phyloP scores from a whole-genome alignment of 306 rosid genomes.

The Lithocarpus polystachyus region DNA sequence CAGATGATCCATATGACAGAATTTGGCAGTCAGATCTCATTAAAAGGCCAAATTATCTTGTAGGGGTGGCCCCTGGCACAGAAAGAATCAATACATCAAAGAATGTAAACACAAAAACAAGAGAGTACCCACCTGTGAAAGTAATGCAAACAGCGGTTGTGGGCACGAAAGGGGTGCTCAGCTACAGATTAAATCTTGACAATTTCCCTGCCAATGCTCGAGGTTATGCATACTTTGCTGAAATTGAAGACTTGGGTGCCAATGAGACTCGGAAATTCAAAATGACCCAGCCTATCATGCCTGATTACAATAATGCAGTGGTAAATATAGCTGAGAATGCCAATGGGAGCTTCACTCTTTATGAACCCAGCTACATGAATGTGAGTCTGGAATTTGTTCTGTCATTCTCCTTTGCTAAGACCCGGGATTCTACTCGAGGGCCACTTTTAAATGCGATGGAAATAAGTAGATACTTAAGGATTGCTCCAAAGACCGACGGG shows the following conservation, averaged over 20 bases:
- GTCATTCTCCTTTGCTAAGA: constrained; percentile 69
- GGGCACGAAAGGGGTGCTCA: constrained; percentile 63
- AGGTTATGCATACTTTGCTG: constrained; percentile 86
- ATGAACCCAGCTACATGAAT: constrained; percentile 97
- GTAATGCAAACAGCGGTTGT: constrained; percentile 91
- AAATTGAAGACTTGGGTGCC: constrained; percentile 64
- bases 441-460: constrained; percentile 90
- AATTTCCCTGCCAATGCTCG: constrained; percentile 83
- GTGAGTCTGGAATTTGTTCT: constrained; percentile 80
- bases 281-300: constrained; percentile 58
- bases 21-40: constrained; percentile 92
- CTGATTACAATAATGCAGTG: constrained; percentile 74
- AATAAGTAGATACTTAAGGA: constrained; percentile 67
- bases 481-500: constrained; percentile 55
- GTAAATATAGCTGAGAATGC: constrained; percentile 98
- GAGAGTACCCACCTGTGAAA: constrained; percentile 79
- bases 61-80: constrained; percentile 91
- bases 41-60: constrained; percentile 83
- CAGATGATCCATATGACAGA: constrained; percentile 98
- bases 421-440: constrained; percentile 75
- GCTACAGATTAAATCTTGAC: constrained; percentile 77
- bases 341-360: constrained; percentile 81
- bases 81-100: constrained; percentile 67
- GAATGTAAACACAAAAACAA: constrained; percentile 48
- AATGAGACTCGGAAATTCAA: constrained; percentile 81